Evolutionary conservation across 495 filamentous ascomycete genomes (phyloP), one percentile per base, ranked within the genome.

Genomic region (Xylaria nigripes): DNA sequence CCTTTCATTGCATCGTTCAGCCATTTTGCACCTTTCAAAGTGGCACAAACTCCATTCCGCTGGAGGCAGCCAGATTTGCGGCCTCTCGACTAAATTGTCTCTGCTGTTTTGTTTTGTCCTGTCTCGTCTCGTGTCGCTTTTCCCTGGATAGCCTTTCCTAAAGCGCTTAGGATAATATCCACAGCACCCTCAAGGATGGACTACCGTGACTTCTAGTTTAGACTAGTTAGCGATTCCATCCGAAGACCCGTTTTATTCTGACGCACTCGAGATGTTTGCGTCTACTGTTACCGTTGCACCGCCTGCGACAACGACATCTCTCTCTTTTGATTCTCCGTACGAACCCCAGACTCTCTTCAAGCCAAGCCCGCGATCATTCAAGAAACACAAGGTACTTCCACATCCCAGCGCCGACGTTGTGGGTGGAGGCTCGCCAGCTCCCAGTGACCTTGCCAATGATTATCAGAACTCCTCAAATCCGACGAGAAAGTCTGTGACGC

Each of bases 351-450:
- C 62, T n/a, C 51, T 58, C 44, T 49, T 42, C 42, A 59, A 60
- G 40, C 51, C 64, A 44, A 59, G 41, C 48, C 72, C 62, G 62
- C 67, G 61, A 34, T 70, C 72, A 50, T 73, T 81, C 62, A 81
- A 73, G 65, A 80, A 71, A 58, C 78, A 80, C 61, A 80, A 79
- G 61, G 64, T 69, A 21, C 68, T 81, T 21, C 78, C 78, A 30
- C 76, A 73, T 51, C 78, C 77, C 34, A 69, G 64, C 49, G 73
- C 59, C 54, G 64, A 70, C 43, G 48, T 22, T 34, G 60, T 38
- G 51, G 54, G 44, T 59, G 56, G 54, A 58, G 51, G 41, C 48
- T 36, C 42, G 8, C 42, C 22, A 12, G 40, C 57, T 51, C 58
- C 64, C 47, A 50, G 49, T 60, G 51, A 49, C 23, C 29, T 58